Evolutionary conservation across 2,329 filamentous ascomycete genomes (phyloP).

Genomic region (Oidium heveae): DNA sequence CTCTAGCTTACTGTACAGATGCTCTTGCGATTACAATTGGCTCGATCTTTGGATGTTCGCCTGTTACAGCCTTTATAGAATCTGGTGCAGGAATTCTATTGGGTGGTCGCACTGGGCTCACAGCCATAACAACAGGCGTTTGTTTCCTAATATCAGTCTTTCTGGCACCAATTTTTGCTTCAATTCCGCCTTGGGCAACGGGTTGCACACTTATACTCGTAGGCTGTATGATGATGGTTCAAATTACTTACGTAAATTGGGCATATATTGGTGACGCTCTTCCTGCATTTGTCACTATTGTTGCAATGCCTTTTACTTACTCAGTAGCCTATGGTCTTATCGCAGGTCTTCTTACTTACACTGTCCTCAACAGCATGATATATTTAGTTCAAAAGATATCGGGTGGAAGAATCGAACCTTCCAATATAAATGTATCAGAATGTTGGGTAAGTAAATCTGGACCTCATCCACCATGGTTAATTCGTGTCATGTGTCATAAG

Average conservation of each 20-base stretch:
- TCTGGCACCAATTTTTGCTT: constrained; percentile 53
- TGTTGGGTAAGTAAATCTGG: constrained; percentile 27
- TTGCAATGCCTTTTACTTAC: constrained; percentile 56
- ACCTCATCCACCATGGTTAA: constrained; percentile 28
- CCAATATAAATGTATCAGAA: constrained; percentile 28
- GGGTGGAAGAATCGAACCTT: constrained; percentile 22
- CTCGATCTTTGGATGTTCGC: constrained; percentile 41
- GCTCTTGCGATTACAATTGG: constrained; percentile 47
- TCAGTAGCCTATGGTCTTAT: constrained; percentile 57
- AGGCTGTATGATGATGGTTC: constrained; percentile 54
- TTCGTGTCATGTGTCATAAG: constrained; percentile 10
- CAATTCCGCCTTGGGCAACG: constrained; percentile 55
- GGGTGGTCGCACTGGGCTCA: constrained; percentile 47
- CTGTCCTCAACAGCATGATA: constrained; percentile 26
- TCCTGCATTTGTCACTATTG: constrained; percentile 50
- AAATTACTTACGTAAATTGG: constrained; percentile 55
- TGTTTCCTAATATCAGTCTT: constrained; percentile 50
- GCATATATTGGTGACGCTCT: constrained; percentile 49
- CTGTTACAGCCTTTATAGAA: constrained; percentile 52
- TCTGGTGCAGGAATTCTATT: constrained; percentile 53
- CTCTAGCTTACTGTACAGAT: constrained; percentile 52
- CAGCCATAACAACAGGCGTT: constrained; percentile 40
- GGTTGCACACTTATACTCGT: constrained; percentile 49
- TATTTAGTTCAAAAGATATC: constrained; percentile 23
- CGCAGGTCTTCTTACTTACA: constrained; percentile 31